Percentiles rank a stretch among this genome's conserved stretches.
Evolutionary conservation across 306 rosid genomes (phyloP).

Genomic region (Begonia masoniana): DNA sequence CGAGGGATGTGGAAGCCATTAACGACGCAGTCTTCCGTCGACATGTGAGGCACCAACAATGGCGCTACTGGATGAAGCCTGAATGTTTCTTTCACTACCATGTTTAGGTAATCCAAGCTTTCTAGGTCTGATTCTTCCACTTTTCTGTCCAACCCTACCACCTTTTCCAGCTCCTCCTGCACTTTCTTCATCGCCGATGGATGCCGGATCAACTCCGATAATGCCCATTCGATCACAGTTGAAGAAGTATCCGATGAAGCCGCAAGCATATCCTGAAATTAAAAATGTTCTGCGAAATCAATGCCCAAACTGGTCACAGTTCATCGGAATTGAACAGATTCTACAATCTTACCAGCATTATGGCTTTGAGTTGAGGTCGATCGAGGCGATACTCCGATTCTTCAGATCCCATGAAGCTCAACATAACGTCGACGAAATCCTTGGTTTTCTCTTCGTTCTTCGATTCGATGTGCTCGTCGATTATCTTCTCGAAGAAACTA

Average conservation of each 20-base stretch:
- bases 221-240: slow-evolving; percentile 36
- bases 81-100: slow-evolving; percentile 14
- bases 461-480: slow-evolving; percentile 41
- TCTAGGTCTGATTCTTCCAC: slow-evolving; percentile 48
- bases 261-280: slow-evolving; percentile 37
- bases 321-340: no score
- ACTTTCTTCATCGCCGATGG: slow-evolving; percentile 42
- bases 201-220: slow-evolving; percentile 38
- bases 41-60: slow-evolving; percentile 26
- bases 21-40: background rate
- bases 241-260: slow-evolving; percentile 45
- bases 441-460: slow-evolving; percentile 17
- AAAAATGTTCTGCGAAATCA: no score
- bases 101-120: slow-evolving; percentile 11
- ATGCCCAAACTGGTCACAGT: no score
- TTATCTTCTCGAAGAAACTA: slow-evolving; percentile 38
- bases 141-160: slow-evolving; percentile 39
- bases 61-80: slow-evolving; percentile 14
- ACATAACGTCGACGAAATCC: slow-evolving; percentile 58
- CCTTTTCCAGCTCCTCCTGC: slow-evolving; percentile 30
- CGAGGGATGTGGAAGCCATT: slow-evolving; percentile 1
- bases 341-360: slow-evolving; percentile 28
- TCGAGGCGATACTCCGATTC: slow-evolving; percentile 38
- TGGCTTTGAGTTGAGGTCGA: slow-evolving; percentile 46
- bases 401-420: slow-evolving; percentile 28